These are phyloP conservation scores for Teratosphaeriaceae sp. DNA, from an alignment of 2,329 filamentous ascomycete species.

Conservation along the genomic window DNA sequence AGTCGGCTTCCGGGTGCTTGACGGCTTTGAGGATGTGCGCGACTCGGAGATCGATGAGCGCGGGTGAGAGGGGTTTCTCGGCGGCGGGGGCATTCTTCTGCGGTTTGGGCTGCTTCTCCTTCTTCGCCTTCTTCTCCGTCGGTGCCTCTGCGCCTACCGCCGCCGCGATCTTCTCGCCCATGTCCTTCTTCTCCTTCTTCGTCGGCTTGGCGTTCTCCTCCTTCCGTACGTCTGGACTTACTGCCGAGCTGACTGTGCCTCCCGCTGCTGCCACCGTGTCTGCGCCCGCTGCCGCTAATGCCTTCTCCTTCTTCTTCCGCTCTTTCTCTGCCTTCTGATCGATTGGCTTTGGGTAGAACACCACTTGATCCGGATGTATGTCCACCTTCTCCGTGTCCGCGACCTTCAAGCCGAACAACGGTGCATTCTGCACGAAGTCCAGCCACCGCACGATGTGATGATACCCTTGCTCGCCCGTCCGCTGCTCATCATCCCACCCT, in stretches of 20 bases:
- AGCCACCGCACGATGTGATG: slow-evolving; percentile 87
- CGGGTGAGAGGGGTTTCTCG: slow-evolving; percentile 71
- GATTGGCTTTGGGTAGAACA: slow-evolving; percentile 81
- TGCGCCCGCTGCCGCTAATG: slow-evolving; percentile 43
- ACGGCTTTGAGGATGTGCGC: slow-evolving; percentile 95
- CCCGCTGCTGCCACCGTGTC: slow-evolving; percentile 41
- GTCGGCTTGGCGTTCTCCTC: slow-evolving; percentile 30
- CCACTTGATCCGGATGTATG: slow-evolving; percentile 72
- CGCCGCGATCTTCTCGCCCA: slow-evolving; percentile 44
- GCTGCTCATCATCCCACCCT: slow-evolving; percentile 75
- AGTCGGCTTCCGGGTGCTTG: slow-evolving; percentile 95
- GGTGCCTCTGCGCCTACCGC: slow-evolving; percentile 39
- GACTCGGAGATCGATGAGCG: slow-evolving; percentile 88
- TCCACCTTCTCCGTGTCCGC: slow-evolving; percentile 66
- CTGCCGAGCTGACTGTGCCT: slow-evolving; percentile 36
- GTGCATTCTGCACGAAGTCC: slow-evolving; percentile 91
- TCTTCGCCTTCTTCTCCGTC: slow-evolving; percentile 57
- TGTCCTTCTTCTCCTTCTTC: slow-evolving; percentile 38
- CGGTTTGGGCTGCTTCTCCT: slow-evolving; percentile 76
- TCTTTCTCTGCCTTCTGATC: slow-evolving; percentile 96
- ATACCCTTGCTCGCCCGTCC: slow-evolving; percentile 80
- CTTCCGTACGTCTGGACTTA: slow-evolving; percentile 32
- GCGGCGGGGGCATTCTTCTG: slow-evolving; percentile 53
- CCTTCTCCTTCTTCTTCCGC: slow-evolving; percentile 93
- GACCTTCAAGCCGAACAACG: slow-evolving; percentile 62